Evolutionary conservation across 1,139 yeast species (phyloP).

Genomic region (Maudiozyma humilis): DNA sequence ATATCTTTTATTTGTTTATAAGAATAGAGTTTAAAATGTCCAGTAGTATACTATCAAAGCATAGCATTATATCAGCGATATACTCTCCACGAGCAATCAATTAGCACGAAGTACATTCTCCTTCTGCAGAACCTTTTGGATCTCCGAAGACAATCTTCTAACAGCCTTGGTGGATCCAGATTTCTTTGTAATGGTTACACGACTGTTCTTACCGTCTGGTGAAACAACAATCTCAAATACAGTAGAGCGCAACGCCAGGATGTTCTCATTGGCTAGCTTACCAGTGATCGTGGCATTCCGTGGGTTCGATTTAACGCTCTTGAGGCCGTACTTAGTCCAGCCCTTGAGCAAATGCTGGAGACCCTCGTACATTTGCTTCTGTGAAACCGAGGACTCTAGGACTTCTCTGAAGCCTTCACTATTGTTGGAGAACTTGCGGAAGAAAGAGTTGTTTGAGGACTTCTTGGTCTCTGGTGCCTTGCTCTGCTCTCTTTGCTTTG

Average conservation of each 20-base stretch:
- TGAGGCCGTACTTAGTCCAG: conserved; percentile 67
- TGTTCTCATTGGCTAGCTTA: conserved; percentile 51
- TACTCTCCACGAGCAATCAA: not conserved
- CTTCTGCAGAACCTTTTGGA: conserved; percentile 38
- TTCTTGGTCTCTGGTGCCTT: conserved; percentile 7
- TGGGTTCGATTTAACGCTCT: conserved; percentile 44
- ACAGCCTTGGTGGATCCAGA: conserved; percentile 69
- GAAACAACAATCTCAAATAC: conserved; percentile 50
- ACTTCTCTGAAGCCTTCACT: conserved; percentile 24
- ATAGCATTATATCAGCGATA: not conserved
- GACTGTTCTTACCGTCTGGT: conserved; percentile 36
- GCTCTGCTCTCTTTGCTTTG: conserved; percentile 15
- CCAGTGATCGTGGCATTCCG: conserved; percentile 46
- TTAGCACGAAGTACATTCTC: conserved; percentile 32
- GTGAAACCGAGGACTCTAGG: conserved; percentile 29
- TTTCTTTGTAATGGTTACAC: conserved; percentile 46
- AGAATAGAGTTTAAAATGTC: conserved; percentile 1
- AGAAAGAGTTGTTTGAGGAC: conserved; percentile 34
- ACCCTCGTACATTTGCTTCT: conserved; percentile 53
- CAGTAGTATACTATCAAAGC: not conserved
- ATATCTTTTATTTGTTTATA: not conserved
- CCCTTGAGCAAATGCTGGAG: conserved; percentile 52
- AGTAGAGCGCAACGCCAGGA: conserved; percentile 56
- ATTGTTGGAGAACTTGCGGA: conserved; percentile 52
- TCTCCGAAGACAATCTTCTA: conserved; percentile 45